These are phyloP conservation scores for Polytrichum formosum DNA, from an alignment of 225 moss, liverwort and hornwort genomes.

Conservation along the genomic window DNA sequence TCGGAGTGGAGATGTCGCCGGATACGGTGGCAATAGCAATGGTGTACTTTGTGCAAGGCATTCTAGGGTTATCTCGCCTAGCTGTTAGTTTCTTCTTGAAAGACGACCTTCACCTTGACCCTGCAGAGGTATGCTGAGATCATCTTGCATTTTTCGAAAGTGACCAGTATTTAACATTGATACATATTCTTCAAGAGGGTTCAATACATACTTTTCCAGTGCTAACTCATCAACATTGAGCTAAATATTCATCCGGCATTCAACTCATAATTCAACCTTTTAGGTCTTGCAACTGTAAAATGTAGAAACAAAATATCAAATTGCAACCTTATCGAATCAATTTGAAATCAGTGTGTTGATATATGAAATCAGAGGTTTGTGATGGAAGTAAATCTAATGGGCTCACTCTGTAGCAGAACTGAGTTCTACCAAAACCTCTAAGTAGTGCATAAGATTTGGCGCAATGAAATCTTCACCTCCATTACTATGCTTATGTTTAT, in stretches of 20 bases:
- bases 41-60: slow-evolving; percentile 74
- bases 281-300: no score
- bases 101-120: slow-evolving; percentile 63
- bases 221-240: no score
- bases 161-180: no score
- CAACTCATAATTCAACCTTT: no score
- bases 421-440: background rate
- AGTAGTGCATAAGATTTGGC: background rate
- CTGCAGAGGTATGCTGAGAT: slow-evolving; percentile 44
- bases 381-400: background rate
- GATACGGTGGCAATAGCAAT: slow-evolving; percentile 59
- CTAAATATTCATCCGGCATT: background rate
- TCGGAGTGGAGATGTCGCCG: slow-evolving; percentile 60
- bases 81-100: slow-evolving; percentile 69
- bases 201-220: no score
- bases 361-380: background rate
- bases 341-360: background rate
- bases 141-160: background rate
- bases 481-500: no score
- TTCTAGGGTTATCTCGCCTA: slow-evolving; percentile 64
- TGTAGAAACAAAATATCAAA: no score
- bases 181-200: no score
- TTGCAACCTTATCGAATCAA: no score
- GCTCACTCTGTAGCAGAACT: no score
- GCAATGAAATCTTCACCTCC: no score